Base-by-base conservation (phyloP, 495 filamentous ascomycete genomes). In the Aspergillus haitiensis region DNA sequence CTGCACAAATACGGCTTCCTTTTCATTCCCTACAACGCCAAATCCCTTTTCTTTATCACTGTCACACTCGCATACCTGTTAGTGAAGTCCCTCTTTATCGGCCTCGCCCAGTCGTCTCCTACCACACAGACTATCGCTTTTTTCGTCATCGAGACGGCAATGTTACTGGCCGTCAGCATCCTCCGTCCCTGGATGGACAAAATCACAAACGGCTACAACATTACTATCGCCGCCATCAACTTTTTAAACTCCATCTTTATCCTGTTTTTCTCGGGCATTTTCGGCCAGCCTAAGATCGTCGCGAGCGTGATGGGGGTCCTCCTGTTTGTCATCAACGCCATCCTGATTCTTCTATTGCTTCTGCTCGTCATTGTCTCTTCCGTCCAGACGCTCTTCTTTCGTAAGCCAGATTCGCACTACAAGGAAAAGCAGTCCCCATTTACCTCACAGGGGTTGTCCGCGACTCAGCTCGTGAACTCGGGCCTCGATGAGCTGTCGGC, bases 1-100 rank as follows among this genome's bases (percentile, higher is more conserved):
- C 76, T 98, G 56, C 97, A 96, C 84, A 93, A 96, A 76, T 98
- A 94, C 94, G 94, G 94, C 16, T 97, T 97, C 78, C 77, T 98
- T 18, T 98, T 97, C 69, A 89, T 97, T 54, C 94, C 97, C 70
- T 98, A 96, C 80, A 88, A 92, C 56, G 93, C 94, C 11, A 93
- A 92, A 4, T 88, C 91, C 8, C 97, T 97, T 78, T 97, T 94
- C 78, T 98, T 95, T 72, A 88, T 97, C 70, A 83, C 93, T n/a
- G 91, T 91, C 0, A 68, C 88, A 42, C 80, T 98, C 39, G 65
- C 78, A 32, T 96, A 97, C 67, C 85, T 88, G 15, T 69, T 97
- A 13, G 58, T 94, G 67, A 97, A 97, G 81, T 81, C 84, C 32
- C 87, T 96, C 79, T 97, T 97, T 73, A 86, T 98, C 66, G 90